Evolutionary conservation across 495 filamentous ascomycete genomes (phyloP), one percentile per base, ranked within the genome.

Genomic region (Letharia lupina): DNA sequence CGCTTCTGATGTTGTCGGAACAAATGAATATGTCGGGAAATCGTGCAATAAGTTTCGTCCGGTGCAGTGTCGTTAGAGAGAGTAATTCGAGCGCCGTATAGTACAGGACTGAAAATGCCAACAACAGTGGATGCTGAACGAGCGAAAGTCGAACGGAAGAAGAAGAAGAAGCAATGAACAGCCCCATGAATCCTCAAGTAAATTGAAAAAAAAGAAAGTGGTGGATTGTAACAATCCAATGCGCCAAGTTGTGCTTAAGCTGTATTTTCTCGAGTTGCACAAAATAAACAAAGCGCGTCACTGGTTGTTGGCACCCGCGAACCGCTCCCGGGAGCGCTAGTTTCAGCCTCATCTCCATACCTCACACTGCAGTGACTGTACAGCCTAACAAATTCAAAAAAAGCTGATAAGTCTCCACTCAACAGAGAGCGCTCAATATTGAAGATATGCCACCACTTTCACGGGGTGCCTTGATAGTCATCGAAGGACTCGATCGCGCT

Each of bases 401-500:
- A 16, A 11, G 3, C 11, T 18, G 33, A 35, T 3, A 0, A 16
- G 33, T 33, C 13, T 31, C 50, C 28, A 6, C 1, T 33, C 52
- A 31, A 4, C 28, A 28, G 7, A 28, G 12, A 5, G 4, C 28
- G 12, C 11, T 35, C 58, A 39, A 41, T 10, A 15, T 18, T 20
- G 4, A n/a, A 44, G 39, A 62, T 16, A 71, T 71, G 69, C 41
- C 61, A 4, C 28, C 40, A 13, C 23, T 7, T 13, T 48, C 71
- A 69, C 83, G 90, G 69, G 91, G 91, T 60, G 83, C 89, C 42
- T 84, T 98, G 50, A 86, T 98, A 59, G 89, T 94, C 23, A 87
- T 98, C 65, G 94, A 98, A 77, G 94, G 94, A 37, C 84, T 98
- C 63, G 94, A 98, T 73, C 88, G 91, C 65, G 89, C 93, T 47